These are phyloP conservation scores for Gentiana dahurica DNA, from an alignment of 257 asterid species.

Conservation along the genomic window DNA sequence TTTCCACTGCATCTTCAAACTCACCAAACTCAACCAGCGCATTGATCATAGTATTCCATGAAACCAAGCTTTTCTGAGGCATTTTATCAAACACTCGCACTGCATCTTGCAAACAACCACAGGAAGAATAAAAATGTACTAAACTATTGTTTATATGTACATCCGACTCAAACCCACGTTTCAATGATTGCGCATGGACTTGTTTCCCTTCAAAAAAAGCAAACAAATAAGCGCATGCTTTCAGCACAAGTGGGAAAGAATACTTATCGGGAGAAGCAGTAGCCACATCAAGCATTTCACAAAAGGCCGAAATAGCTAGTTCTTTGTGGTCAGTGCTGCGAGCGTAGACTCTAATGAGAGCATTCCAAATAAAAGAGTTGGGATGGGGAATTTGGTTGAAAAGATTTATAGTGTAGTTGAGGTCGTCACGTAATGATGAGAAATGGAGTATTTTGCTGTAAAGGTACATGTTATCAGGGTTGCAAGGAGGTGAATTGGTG, in stretches of 20 bases:
- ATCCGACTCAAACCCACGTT: slow-evolving; percentile 53
- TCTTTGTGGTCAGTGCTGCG: slow-evolving; percentile 34
- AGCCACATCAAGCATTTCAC: slow-evolving; percentile 26
- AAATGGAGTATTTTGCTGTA: slow-evolving; percentile 41
- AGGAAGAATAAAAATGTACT: slow-evolving; percentile 64
- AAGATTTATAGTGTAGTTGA: slow-evolving; percentile 28
- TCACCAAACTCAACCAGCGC: slow-evolving; percentile 57
- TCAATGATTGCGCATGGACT: slow-evolving; percentile 46
- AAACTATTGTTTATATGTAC: slow-evolving; percentile 64
- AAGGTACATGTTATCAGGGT: slow-evolving; percentile 28
- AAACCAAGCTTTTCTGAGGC: slow-evolving; percentile 56
- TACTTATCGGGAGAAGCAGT: slow-evolving; percentile 56
- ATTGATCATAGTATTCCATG: slow-evolving; percentile 68
- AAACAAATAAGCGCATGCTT: slow-evolving; percentile 59
- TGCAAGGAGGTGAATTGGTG: slow-evolving; percentile 12
- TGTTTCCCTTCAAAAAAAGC: slow-evolving; percentile 53
- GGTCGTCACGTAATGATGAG: slow-evolving; percentile 37
- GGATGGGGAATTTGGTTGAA: slow-evolving; percentile 33
- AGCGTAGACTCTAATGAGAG: slow-evolving; percentile 57
- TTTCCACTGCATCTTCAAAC: slow-evolving; percentile 43
- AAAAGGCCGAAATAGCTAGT: slow-evolving; percentile 33
- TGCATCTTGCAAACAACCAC: slow-evolving; percentile 46
- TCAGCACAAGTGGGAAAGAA: slow-evolving; percentile 63
- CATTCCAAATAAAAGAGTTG: slow-evolving; percentile 49
- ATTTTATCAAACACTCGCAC: slow-evolving; percentile 55